Evolutionary conservation across 805 yeast genomes (phyloP).

Genomic region (Torulaspora delbrueckii): DNA sequence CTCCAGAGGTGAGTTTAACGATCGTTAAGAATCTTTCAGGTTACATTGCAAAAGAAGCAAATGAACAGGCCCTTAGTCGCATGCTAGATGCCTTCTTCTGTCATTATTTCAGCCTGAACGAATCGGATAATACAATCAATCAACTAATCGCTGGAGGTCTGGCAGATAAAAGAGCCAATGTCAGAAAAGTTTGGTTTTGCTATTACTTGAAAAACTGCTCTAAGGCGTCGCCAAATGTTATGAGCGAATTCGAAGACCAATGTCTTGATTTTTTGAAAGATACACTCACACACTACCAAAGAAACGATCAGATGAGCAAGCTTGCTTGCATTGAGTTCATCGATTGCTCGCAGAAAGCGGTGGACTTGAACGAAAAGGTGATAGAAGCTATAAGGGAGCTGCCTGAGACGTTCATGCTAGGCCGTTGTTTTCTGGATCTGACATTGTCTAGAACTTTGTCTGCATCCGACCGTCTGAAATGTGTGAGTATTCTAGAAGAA

Average conservation of each 20-base stretch:
- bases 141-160: constrained; percentile 53
- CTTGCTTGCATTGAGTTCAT: constrained; percentile 26
- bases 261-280: constrained; percentile 31
- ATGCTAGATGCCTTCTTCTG: constrained; percentile 47
- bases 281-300: constrained; percentile 36
- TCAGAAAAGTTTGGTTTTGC: constrained; percentile 65
- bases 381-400: constrained; percentile 10
- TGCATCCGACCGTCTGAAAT: constrained; percentile 35
- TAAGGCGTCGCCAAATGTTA: constrained; percentile 38
- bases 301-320: constrained; percentile 38
- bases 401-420: constrained; percentile 29
- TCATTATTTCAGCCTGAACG: constrained; percentile 38
- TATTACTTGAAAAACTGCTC: constrained; percentile 33
- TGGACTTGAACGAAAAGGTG: constrained; percentile 10
- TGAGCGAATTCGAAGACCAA: constrained; percentile 28
- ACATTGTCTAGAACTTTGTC: constrained; percentile 41
- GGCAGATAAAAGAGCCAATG: constrained; percentile 54
- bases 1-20: constrained; percentile 33
- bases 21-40: constrained; percentile 45
- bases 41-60: constrained; percentile 65
- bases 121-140: constrained; percentile 25
- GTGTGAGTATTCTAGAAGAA: constrained; percentile 33
- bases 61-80: constrained; percentile 55
- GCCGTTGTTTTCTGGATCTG: constrained; percentile 47
- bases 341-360: constrained; percentile 10